Conservation (phyloP, 73 alveolate species). For the Chromera velia region DNA sequence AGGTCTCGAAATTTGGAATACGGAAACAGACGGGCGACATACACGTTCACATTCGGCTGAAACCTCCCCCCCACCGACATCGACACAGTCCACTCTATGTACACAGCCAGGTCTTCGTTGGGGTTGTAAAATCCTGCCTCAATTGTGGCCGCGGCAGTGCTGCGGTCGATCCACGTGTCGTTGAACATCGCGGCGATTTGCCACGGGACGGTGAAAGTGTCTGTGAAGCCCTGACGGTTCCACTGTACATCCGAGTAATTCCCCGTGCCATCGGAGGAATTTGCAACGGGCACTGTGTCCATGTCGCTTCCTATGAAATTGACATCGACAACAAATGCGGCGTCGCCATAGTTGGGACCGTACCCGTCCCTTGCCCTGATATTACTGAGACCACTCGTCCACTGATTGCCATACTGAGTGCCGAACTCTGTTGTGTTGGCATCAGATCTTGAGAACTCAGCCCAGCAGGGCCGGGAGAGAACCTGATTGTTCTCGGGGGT, state of each 20-base stretch:
- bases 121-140: not conserved
- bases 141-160: not conserved
- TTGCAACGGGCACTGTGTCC: not conserved
- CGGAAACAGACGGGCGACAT: not conserved
- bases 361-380: not conserved
- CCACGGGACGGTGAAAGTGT: not conserved
- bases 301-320: no score
- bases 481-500: not conserved
- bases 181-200: not conserved
- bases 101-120: not conserved
- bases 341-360: not conserved
- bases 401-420: not conserved
- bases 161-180: not conserved
- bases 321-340: not conserved
- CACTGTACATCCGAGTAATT: no score
- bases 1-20: not conserved
- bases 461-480: constrained; percentile 1
- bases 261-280: not conserved
- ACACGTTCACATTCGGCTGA: not conserved
- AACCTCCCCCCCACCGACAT: not conserved
- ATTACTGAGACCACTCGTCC: not conserved
- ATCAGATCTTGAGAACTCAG: not conserved
- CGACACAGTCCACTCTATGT: not conserved
- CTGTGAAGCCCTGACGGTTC: not conserved
- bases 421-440: not conserved